Base-by-base conservation (phyloP, 805 yeast species). In the Candida saitoana region DNA sequence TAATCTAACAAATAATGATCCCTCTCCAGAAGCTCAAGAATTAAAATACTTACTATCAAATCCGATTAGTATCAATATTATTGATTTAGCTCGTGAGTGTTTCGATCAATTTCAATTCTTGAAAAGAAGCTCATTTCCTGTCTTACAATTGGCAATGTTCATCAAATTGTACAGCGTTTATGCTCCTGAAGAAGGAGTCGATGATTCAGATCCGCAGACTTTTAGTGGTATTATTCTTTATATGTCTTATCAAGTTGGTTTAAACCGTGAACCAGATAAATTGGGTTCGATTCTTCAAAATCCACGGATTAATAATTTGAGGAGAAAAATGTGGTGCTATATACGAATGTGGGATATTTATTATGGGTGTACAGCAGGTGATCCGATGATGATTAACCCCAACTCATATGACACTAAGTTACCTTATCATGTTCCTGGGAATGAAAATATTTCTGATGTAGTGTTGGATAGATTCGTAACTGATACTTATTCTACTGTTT, bases 161-260 rank as follows among this genome's bases (percentile, higher is more conserved):
- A 67, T 77, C 62, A 67, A 77, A 47, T 59, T 73, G 19, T 80
- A 79, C 56, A 74, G 62, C 46, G 65, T 59, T 22, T 64, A 57
- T 40, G 62, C 78, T 0, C 81, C 81, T 0, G 78, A 73, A 44
- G 78, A 76, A 51, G 83, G 82, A 30, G 70, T 74, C 1, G 63
- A 67, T 3, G 84, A 77, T 50, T 82, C 80, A 32, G 78, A 77
- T 38, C 71, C 80, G 2, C 80, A 74, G 49, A 73, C 79, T 5
- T 72, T 76, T 40, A 56, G 74, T 11, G 79, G 82, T 1, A 70
- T 79, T 59, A 63, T 80, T 20, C 60, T 80, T 12, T 87, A 81
- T 50, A 79, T 83, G 84, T 85, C 83, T 0, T 69, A 77, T 42
- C 71, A 82, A 31, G 70, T 82, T 48, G 90, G 89, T 0, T 54